Evolutionary conservation across 352 stramenopile genomes (phyloP), one percentile per base, ranked within the genome.

Genomic region (Nothophytophthora sp.): DNA sequence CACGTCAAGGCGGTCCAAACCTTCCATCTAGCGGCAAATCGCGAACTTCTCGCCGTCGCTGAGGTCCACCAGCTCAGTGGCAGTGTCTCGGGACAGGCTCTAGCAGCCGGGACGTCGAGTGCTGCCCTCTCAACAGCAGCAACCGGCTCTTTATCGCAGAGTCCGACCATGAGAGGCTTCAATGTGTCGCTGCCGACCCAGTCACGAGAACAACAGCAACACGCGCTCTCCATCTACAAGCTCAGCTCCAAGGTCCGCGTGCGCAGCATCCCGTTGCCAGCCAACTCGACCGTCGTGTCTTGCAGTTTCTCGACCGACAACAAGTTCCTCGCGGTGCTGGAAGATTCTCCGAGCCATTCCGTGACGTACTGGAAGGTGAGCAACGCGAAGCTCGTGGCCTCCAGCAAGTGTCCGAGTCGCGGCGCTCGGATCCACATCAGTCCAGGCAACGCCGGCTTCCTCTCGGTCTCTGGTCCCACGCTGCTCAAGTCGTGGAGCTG

Each of bases 331-430:
- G 80, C 65, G 0, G 67, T 90, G 42, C 64, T 92, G 1, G 80
- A 91, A 30, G 81, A 92, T 33, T 73, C 81, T 15, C 83, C 81
- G 30, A 60, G 75, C 3, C 77, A 92, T 45, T 81, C 70, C 18
- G 70, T 94, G 20, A 85, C 76, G 23, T 92, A 90, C 50, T 94
- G 79, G 81, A 92, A 94, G 53, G 70, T 88, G 33, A 79, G 70
- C 56, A 92, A 73, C 15, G 60, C 69, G n/a, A 92, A 92, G 46
- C 66, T 94, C 25, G 39, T 94, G 18, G 73, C 81, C 20, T 80
- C 70, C 0, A 74, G 73, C 50, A 87, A 88, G 39, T 88, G 79
- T 33, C 81, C 83, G 18, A 88, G 72, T 38, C 70, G 81, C 5
- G 81, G 79, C 3, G 68, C 73, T 6, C 65, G 79, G 5, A 84